Base-by-base conservation (phyloP, 495 filamentous ascomycete species). In the Penicillium verhagenii region DNA sequence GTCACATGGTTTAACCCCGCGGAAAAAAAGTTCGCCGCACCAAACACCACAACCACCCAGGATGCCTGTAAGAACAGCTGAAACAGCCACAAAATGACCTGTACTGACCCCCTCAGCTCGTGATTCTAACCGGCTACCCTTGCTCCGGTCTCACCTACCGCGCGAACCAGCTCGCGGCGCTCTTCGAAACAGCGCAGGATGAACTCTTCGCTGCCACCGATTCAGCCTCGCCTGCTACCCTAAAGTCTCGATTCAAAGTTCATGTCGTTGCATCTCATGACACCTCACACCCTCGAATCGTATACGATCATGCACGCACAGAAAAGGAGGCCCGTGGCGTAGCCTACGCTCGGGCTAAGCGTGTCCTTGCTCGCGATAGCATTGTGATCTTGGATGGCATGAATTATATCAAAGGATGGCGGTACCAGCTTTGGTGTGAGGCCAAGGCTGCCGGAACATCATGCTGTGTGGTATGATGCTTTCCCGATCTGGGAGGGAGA, bases 391-490 rank as follows among this genome's bases (percentile, higher is more conserved):
- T 92, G 6, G 92, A 96, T 71, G 88, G 88, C 6, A 81, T 92
- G 66, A 97, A 97, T 66, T 97, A 97, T 72, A 98, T 98, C 73
- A 98, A 98, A 71, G 94, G 94, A 20, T 97, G 89, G 79, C 80
- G 94, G 38, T 98, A 98, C 69, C 94, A 98, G 75, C 79, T 98
- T 2, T 92, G 86, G 76, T 97, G 94, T 69, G 94, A 97, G 72
- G 85, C 92, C 3, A 97, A 97, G 69, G 91, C 93, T 21, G 72
- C 89, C 25, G 74, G 86, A 54, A 96, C 92, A 8, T 83, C 88
- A 6, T 89, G 81, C 67, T 95, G 89, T 60, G 88, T 96, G 54
- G 80, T 96, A 72, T 67, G 82, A 16, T 53, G 64, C 23, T 35
- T 35, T 14, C 16, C n/a, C 25, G 24, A 31, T 4, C 6, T 16